phyloP scores from a whole-genome alignment of 176 grass and related monocot species.

The Cenchrus fungigraminus region DNA sequence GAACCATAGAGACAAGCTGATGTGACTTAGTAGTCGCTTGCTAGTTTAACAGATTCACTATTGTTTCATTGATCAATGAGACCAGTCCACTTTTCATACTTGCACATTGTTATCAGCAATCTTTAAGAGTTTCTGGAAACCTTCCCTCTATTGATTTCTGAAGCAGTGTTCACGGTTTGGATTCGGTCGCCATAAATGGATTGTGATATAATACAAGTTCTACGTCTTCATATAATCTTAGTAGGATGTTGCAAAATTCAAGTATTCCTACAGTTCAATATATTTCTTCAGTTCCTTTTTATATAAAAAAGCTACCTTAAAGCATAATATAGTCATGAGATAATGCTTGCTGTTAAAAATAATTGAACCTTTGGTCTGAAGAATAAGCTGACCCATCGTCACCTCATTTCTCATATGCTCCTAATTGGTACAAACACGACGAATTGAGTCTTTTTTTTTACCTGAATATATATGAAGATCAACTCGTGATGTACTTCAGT shows the following conservation, averaged over 20 bases:
- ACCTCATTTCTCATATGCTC: neutral
- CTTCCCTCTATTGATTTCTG: neutral
- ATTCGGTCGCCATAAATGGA: neutral
- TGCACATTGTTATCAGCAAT: no score
- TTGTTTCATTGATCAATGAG: neutral
- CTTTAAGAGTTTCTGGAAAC: no score
- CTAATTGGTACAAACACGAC: no score
- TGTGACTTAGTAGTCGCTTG: conserved; percentile 10
- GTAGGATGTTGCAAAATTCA: neutral
- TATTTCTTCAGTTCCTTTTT: no score
- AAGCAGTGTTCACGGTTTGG: neutral
- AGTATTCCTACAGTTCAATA: no score
- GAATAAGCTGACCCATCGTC: no score
- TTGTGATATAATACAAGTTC: neutral
- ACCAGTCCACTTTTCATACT: neutral
- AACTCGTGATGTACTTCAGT: no score
- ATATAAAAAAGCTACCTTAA: no score
- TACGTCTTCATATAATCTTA: neutral
- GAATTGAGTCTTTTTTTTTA: no score
- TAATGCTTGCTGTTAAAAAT: neutral
- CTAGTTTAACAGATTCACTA: conserved; percentile 14
- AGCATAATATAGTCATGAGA: no score
- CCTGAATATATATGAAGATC: no score
- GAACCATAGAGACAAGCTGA: neutral
- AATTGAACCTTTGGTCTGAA: neutral